Conservation (phyloP, 768 basidiomycete species). For the Leccinum boreale region DNA sequence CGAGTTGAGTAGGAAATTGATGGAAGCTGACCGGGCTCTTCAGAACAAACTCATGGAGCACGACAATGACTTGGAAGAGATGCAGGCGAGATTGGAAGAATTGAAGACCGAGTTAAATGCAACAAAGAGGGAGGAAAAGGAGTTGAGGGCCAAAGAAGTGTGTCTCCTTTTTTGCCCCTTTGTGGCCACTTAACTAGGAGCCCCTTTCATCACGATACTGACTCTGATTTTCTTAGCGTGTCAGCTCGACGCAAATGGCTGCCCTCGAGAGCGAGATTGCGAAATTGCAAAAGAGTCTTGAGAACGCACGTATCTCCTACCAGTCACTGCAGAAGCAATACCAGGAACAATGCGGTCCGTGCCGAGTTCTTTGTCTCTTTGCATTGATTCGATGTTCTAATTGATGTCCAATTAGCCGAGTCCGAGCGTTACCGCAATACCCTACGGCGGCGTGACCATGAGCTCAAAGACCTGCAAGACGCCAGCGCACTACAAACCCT, state of each 20-base stretch:
- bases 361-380: not conserved
- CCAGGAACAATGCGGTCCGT: slow-evolving; percentile 80
- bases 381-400: not conserved
- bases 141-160: slow-evolving; percentile 84
- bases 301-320: slow-evolving; percentile 69
- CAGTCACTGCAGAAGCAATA: slow-evolving; percentile 82
- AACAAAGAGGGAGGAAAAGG: slow-evolving; percentile 90
- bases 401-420: slow-evolving; percentile 42
- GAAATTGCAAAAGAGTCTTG: slow-evolving; percentile 70
- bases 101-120: slow-evolving; percentile 69
- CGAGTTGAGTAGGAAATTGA: slow-evolving; percentile 71
- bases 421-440: slow-evolving; percentile 77
- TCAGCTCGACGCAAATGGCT: slow-evolving; percentile 62
- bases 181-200: not conserved
- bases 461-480: slow-evolving; percentile 64
- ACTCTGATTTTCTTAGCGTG: slow-evolving; percentile 41
- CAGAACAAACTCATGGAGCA: slow-evolving; percentile 69
- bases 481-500: slow-evolving; percentile 54
- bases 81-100: slow-evolving; percentile 77
- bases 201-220: not conserved
- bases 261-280: slow-evolving; percentile 76
- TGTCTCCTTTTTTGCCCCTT: slow-evolving; percentile 13
- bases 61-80: slow-evolving; percentile 79
- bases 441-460: slow-evolving; percentile 71
- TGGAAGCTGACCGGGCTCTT: slow-evolving; percentile 69